phyloP scores from a whole-genome alignment of 345 rosid genomes.

The Eutrema yunnanense region DNA sequence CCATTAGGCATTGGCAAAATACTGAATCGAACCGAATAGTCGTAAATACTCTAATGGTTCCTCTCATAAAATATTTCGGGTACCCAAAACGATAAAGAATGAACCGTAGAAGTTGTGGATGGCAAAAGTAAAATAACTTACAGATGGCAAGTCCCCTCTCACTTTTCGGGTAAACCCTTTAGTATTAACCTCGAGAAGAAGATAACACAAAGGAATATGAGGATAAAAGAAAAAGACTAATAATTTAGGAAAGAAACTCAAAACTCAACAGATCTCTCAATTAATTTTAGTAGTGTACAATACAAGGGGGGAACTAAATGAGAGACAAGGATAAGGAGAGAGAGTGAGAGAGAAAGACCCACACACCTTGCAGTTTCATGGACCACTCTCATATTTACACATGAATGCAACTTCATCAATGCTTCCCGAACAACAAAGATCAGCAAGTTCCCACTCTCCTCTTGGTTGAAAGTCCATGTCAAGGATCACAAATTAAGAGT shows the following conservation, averaged over 20 bases:
- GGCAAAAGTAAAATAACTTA: slow-evolving; percentile 10
- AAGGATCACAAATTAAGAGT: slow-evolving; percentile 1
- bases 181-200: slow-evolving; percentile 26
- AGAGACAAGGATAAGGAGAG: neutral
- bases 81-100: too few species aligned
- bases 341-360: slow-evolving; percentile 4
- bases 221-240: neutral
- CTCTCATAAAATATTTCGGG: too few species aligned
- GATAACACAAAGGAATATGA: slow-evolving; percentile 26
- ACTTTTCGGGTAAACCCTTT: slow-evolving; percentile 13
- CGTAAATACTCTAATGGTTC: too few species aligned
- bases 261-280: neutral
- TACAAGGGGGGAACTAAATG: neutral
- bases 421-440: neutral
- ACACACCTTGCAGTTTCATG: slow-evolving; percentile 24
- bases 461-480: slow-evolving; percentile 6
- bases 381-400: slow-evolving; percentile 15
- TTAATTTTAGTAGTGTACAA: neutral
- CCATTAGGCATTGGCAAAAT: too few species aligned
- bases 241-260: neutral
- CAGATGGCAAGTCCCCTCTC: slow-evolving; percentile 15
- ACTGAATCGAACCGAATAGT: too few species aligned
- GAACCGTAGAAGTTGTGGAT: neutral
- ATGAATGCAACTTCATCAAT: neutral
- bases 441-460: neutral